Evolutionary conservation across 768 basidiomycete genomes (phyloP), one percentile per base, ranked within the genome.

Genomic region (Trametes gibbosa): DNA sequence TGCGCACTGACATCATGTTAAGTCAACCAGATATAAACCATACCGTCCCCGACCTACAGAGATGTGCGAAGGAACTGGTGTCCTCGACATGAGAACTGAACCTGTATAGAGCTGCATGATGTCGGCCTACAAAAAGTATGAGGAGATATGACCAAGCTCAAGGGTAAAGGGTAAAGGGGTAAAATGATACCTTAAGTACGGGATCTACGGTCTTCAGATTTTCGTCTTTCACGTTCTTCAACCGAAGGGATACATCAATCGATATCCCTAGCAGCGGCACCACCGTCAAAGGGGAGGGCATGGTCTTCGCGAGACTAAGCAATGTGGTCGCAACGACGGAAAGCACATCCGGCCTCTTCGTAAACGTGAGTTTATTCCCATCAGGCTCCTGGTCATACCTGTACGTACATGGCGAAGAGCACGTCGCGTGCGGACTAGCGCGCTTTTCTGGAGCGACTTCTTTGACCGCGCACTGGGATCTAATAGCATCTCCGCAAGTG

Each of bases 71-170:
- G 88, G 79, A 9, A 92, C 78, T 1, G 79, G 70, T 0, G 75
- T 75, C 72, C 87, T 91, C 0, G 90, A 81, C 74, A 89, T 84
- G 19, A 96, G 69, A 5, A 95, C 76, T 7, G 80, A 71, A 21
- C 71, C 80, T 0, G 79, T 72, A 66, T 92, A 94, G 29, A 86
- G 75, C 17, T 72, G 71, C 17, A 90, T 58, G 37, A 95, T 80
- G 3, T 77, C 81, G 47, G 75, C 74, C 86, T 92, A 63, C 6
- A 59, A 8, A 27, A 49, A 40, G 5, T 32, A 23, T 52, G 16
- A 49, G 40, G 21, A 27, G 0, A 10, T 24, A 41, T 7, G 17
- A 27, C 34, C 39, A 1, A 32, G 29, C 29, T 32, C 5, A 39
- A 34, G 27, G 32, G 35, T 59, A 14, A n/a, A 16, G 25, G 56